Base-by-base conservation (phyloP, 192 early-diverging fungal genomes). In the Ambispora gerdemannii region DNA sequence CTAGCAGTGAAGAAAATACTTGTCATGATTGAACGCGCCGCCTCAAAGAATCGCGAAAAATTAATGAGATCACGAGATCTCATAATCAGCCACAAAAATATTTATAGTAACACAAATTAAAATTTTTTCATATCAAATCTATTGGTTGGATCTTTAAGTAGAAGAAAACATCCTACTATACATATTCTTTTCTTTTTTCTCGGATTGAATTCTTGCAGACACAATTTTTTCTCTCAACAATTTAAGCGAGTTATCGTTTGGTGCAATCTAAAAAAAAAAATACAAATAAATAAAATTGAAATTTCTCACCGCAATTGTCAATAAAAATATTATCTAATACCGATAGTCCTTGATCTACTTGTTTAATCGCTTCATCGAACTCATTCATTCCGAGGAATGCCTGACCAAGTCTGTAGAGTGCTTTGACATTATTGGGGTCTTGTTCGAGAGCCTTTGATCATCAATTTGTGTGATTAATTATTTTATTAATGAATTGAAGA, bases 351-450 rank as follows among this genome's bases (percentile, higher is more conserved):
- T 24, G 24, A 22, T 76, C 71, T 1, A 76, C 67, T 52, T 24
- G 60, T 22, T 65, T 71, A 61, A 77, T 75, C 8, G 75, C 80
- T 10, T 77, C 67, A 19, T 79, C 76, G 69, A 74, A 82, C 72
- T 79, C 78, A 35, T 71, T 71, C 56, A 73, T 43, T 34, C 70
- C 76, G 32, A 79, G 27, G 31, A 79, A 77, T 19, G 78, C 80
- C 58, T 82, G 80, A 1, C 76, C 75, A 33, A 82, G 55, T 25
- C 80, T 75, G 60, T 77, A 82, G 3, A 67, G 51, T 0, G 77
- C 78, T 69, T 82, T 82, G 13, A 76, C 66, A 73, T 82, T 74
- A 8, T 67, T 34, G 3, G 76, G 51, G 28, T 82, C 78, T 43
- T 62, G 50, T 3, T 53, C 38, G 50, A 82, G 49, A 17, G 68